Conservation (phyloP, 2,329 filamentous ascomycete genomes). For the Niveomyces coronatus region DNA sequence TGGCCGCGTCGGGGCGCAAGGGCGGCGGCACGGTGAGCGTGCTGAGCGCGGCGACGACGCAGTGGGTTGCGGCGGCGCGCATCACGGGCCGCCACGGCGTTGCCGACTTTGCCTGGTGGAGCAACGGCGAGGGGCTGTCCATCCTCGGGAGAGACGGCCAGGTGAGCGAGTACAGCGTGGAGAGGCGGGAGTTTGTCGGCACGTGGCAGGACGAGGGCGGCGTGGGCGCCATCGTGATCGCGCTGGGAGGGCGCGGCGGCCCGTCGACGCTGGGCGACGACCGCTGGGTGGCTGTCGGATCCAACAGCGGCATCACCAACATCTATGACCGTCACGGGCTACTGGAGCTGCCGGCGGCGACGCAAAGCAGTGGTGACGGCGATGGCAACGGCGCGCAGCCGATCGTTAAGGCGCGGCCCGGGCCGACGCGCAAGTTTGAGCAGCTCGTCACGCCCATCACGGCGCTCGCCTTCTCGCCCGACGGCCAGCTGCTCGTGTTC, state of each 20-base stretch:
- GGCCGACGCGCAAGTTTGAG: slow-evolving; percentile 64
- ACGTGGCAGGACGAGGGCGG: slow-evolving; percentile 88
- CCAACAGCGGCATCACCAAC: slow-evolving; percentile 80
- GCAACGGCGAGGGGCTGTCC: slow-evolving; percentile 67
- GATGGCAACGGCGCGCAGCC: too few relatives aligned
- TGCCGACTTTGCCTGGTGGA: slow-evolving; percentile 90
- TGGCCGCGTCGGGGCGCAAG: slow-evolving; percentile 71
- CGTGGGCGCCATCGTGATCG: slow-evolving; percentile 72
- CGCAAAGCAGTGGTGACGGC: slow-evolving; percentile 12
- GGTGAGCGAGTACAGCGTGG: slow-evolving; percentile 78
- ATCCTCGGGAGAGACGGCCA: slow-evolving; percentile 81
- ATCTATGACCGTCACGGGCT: slow-evolving; percentile 76
- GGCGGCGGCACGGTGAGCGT: slow-evolving; percentile 85
- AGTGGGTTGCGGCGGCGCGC: slow-evolving; percentile 78
- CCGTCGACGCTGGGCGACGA: slow-evolving; percentile 60
- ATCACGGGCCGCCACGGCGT: slow-evolving; percentile 76
- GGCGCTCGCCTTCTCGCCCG: slow-evolving; percentile 69
- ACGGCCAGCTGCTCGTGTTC: slow-evolving; percentile 83
- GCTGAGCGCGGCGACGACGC: slow-evolving; percentile 65
- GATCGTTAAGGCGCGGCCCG: slow-evolving; percentile 54
- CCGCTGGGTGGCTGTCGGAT: slow-evolving; percentile 82
- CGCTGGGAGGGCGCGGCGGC: slow-evolving; percentile 61
- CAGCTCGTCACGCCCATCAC: slow-evolving; percentile 83
- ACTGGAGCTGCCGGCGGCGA: slow-evolving; percentile 28
- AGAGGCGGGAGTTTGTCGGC: slow-evolving; percentile 57